Evolutionary conservation across 495 filamentous ascomycete species (phyloP), one percentile per base, ranked within the genome.

Genomic region (Aspergillus bridgeri): DNA sequence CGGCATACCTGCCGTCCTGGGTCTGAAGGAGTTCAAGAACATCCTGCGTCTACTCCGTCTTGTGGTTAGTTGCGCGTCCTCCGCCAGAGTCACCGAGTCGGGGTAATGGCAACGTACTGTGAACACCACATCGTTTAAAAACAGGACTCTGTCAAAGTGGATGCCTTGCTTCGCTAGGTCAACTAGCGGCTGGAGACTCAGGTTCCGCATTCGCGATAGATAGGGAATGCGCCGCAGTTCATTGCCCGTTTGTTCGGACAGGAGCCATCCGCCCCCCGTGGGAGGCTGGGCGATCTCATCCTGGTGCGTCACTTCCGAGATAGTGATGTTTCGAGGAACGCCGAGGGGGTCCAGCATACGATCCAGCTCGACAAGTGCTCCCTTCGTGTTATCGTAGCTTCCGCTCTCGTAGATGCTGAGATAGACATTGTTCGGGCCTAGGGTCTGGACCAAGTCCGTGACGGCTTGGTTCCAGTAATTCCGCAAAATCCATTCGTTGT

Each of bases 71-170:
- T 20, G 7, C 4, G 45, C 19, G 45, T 7, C 6, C 21, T 47
- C 44, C 5, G 18, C 15, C 15, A 6, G n/a, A 2, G 44, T 19
- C 44, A 83, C 54, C 44, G 21, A n/a, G n/a, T n/a, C n/a, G n/a
- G n/a, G n/a, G 19, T 21, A 53, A 19, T n/a, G 33, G 33, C 1
- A 38, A 63, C 76, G 3, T 56, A 89, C 86, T 25, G 74, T 80
- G 58, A 91, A 91, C 3, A 87, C 83, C 15, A 91, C 85, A 65
- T 91, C 88, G 65, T 89, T 89, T 43, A 91, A 67, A 68, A 86
- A 91, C 2, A 91, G 65, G 7, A 91, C 73, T 60, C 80, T 80
- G 60, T 90, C 86, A 65, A 89, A 90, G 13, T 48, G 73, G 5
- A 72, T 67, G 18, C 78, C 77, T 52, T 69, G 60, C 33, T 55